A percentile compares a stretch with the other conserved stretches of the same genome.
These are phyloP conservation scores for Neurospora africana DNA, from an alignment of 495 filamentous ascomycete species.

Conservation along the genomic window DNA sequence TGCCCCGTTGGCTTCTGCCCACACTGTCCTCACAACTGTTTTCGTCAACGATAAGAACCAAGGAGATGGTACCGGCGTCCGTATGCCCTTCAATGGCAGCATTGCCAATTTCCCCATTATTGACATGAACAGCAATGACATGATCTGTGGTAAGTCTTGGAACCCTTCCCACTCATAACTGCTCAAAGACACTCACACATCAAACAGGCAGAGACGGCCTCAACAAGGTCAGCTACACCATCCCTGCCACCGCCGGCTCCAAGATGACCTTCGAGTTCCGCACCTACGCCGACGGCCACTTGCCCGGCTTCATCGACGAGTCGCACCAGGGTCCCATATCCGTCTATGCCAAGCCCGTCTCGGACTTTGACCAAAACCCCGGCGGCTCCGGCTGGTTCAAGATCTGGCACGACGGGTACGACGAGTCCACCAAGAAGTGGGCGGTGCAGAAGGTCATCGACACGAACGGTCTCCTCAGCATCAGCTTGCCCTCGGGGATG, in stretches of 20 bases:
- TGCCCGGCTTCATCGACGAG: conserved; percentile 45
- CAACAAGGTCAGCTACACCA: conserved; percentile 47
- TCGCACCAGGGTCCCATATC: conserved; percentile 62
- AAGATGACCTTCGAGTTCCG: conserved; percentile 55
- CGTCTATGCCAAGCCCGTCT: conserved; percentile 60
- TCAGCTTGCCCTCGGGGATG: conserved; percentile 49
- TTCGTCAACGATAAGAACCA: conserved; percentile 53
- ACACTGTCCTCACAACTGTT: conserved; percentile 59
- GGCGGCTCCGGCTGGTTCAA: conserved; percentile 71
- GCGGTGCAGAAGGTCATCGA: conserved; percentile 58
- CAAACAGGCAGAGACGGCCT: conserved; percentile 45
- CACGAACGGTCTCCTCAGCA: conserved; percentile 51
- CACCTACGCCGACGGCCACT: conserved; percentile 43
- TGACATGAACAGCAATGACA: conserved; percentile 41
- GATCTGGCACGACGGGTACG: conserved; percentile 59
- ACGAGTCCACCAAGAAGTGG: conserved; percentile 41
- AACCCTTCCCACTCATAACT: background rate
- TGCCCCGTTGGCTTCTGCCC: conserved; percentile 32
- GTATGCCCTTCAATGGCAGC: conserved; percentile 44
- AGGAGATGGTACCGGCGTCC: conserved; percentile 59
- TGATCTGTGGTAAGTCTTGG: conserved; percentile 55
- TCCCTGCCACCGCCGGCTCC: conserved; percentile 39
- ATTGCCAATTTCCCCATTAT: conserved; percentile 44
- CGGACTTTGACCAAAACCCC: conserved; percentile 29
- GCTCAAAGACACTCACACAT: background rate